Evolutionary conservation across 768 basidiomycete genomes (phyloP), one percentile per base, ranked within the genome.

Genomic region (Porpolomopsis calyptriformis): DNA sequence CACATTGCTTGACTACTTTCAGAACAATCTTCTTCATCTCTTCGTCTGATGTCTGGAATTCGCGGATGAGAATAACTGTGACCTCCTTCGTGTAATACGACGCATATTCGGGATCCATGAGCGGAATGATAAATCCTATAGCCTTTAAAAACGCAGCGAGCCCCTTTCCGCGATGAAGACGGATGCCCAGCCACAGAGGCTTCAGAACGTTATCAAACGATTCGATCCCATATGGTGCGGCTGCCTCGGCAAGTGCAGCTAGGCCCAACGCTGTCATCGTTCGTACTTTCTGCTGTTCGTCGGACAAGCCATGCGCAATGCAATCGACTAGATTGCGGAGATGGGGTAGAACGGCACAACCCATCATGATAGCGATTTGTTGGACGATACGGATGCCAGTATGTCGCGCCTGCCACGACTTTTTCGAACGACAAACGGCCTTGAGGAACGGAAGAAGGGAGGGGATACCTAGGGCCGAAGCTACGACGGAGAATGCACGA

Each of bases 1-100:
- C 90, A 58, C 96, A 98, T 63, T 98, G 96, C 66, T 98, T 96
- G 56, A 98, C 93, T 47, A 99, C 96, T 64, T 98, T 98, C 42
- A 99, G 68, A 4, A 99, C 96, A 53, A 98, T 98, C 74, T 98
- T 96, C 78, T 98, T 94, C 96, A 99, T 99, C 72, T 99, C 96
- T 64, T 99, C 96, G 61, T 99, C 96, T 7, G 94, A 94, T 4
- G 93, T 96, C 63, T 94, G 92, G 72, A 97, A 98, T 67, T 97
- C 94, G 58, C 96, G 90, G 52, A 94, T 94, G 47, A 94, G 84
- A 60, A 94, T 93, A 52, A 92, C 85, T 9, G 88, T 93, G 46
- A 94, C 91, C 70, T 97, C 94, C 65, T 94, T 94, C 40, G 93
- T 97, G 64, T 99, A 99, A 68, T 98, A 98, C 12, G 90, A 93